A percentile compares a stretch with the other conserved stretches of the same genome.
Evolutionary conservation across 2,329 filamentous ascomycete species (phyloP).

Genomic region (Aureobasidium sp.): DNA sequence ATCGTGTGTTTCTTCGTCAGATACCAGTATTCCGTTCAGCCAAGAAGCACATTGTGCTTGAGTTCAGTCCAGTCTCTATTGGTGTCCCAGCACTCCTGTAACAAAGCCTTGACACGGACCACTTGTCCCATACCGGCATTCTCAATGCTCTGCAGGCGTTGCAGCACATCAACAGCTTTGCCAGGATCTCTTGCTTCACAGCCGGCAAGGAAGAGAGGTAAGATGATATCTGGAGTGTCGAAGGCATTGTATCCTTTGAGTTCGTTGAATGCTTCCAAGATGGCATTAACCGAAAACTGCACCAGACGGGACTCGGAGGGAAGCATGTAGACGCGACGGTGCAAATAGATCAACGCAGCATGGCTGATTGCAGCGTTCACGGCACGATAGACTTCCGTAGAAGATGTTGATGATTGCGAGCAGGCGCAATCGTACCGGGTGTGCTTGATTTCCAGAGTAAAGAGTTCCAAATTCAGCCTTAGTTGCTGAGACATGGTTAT

Average conservation of each 20-base stretch:
- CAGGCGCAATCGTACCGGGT: constrained; percentile 10
- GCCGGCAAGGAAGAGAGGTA: constrained; percentile 11
- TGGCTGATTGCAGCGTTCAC: constrained; percentile 11
- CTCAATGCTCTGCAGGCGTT: constrained; percentile 11
- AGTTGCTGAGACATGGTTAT: constrained; percentile 11
- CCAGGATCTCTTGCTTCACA: constrained; percentile 9
- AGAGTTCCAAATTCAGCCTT: constrained; percentile 9
- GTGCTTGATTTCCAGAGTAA: constrained; percentile 9
- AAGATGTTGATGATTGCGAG: neutral
- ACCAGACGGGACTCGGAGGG: constrained; percentile 5
- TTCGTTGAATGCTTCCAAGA: constrained; percentile 4
- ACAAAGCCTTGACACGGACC: constrained; percentile 2
- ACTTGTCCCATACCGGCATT: constrained; percentile 13
- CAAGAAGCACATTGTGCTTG: constrained; percentile 12
- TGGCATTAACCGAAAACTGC: constrained; percentile 9
- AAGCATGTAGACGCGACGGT: constrained; percentile 8
- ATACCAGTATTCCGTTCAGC: neutral
- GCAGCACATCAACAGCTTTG: constrained; percentile 1
- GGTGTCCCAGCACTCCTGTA: constrained; percentile 10
- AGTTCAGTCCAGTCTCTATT: constrained; percentile 9
- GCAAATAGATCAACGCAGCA: constrained; percentile 5
- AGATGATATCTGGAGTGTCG: constrained; percentile 14
- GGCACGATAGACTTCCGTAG: constrained; percentile 6
- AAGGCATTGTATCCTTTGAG: constrained; percentile 9
- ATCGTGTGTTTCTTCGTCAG: neutral